Base-by-base conservation (phyloP, 176 grass and related monocot genomes). In the Sorghum bicolor region DNA sequence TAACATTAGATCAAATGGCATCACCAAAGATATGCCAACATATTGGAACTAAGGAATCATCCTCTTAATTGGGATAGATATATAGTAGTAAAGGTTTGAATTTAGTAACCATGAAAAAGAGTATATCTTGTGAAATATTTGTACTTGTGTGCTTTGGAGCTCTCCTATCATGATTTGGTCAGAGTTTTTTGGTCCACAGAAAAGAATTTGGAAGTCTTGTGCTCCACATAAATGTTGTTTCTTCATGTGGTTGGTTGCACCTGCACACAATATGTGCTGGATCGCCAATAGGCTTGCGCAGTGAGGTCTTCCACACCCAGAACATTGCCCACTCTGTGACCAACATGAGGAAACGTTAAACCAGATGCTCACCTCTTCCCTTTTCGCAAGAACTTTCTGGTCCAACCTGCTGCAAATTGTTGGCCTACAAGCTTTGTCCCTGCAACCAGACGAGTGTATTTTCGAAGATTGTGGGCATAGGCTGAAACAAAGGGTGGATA, bases 41-140 rank as follows among this genome's bases (percentile, higher is more conserved):
- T 68, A 80, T 64, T 64, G 36, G 28, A 79, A 31, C 57, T 44
- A 74, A 67, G 9, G 60, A 65, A 78, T 79, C 25, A 73, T 57
- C 15, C 29, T 67, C 15, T 64, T 50, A 74, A 50, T 52, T 47
- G 25, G 40, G 3, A 41, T 44, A 44, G 39, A 15, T 5, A 10
- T 62, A 19, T 40, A 12, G 26, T 67, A 66, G 26, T 72, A 45
- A n/a, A 67, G 2, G 26, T 74, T 22, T 55, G 34, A 34, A 34
- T 34, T 34, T 34, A 34, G 33, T 10, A 45, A 60, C 16, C 17
- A 58, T 31, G 20, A 17, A 45, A 80, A 44, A 80, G 0, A 3
- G 34, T 52, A 31, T 68, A 40, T 39, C 57, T 75, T 52, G 10
- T 44, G 19, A 39, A n/a, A 39, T 17, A 75, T 68, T 79, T 38